Base-by-base conservation (phyloP, 164 flowering plant genomes). In the Magnolia officinalis region DNA sequence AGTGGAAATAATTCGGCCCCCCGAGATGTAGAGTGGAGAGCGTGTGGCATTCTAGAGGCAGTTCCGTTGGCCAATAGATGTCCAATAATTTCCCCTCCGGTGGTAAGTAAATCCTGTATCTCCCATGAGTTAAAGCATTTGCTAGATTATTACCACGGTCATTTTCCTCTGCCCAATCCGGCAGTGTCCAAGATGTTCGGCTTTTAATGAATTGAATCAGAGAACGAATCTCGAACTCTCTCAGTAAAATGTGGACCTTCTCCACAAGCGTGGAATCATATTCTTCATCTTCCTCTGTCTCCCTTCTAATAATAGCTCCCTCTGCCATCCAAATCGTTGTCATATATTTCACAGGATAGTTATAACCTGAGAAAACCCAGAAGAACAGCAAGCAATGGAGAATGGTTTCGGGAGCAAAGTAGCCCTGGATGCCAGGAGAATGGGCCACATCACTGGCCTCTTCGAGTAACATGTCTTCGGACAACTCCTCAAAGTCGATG, bases 181-280 rank as follows among this genome's bases (percentile, higher is more conserved):
- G 10, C 20, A 6, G 13, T 21, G 6, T 7, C 5, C 0, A 61
- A 18, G 18, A 0, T 16, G 0, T 6, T 16, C 0, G 0, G 1
- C 26, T 24, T 24, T 24, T 1, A 24, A 1, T 24, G 0, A 1
- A 20, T 16, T 61, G 20, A 16, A 61, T 18, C 16, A 64, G 20
- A 0, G 29, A 64, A 26, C 67, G 67, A 3, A n/a, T 23, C 10
- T 8, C 23, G 24, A 64, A 20, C 21, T 64, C 67, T n/a, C 26
- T 64, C 67, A 6, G 24, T 8, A 64, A 2, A 18, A 26, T 26
- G 2, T 23, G 1, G 4, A 23, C 9, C 21, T n/a, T n/a, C 8
- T 18, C 67, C 26, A 24, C 26, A 24, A 24, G 26, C 26, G 26
- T 24, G 26, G 26, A 24, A 24, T 24, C 26, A 24, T 24, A 24